A percentile compares a stretch with the other conserved stretches of the same genome.
Evolutionary conservation across 2,329 filamentous ascomycete species (phyloP).

Genomic region (Sphaceloma murrayae): DNA sequence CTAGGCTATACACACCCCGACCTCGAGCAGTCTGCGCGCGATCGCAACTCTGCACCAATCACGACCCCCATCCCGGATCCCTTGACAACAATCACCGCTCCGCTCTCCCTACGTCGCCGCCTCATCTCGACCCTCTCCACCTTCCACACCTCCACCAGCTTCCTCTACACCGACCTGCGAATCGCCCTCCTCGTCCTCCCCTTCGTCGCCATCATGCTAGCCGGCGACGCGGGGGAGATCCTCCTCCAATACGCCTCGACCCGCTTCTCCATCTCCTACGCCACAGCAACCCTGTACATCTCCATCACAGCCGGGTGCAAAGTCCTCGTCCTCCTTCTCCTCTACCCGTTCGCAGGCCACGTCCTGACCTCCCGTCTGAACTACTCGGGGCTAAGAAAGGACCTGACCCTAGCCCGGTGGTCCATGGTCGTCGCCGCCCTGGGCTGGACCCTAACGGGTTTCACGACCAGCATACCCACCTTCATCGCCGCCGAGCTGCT

Average conservation of each 20-base stretch:
- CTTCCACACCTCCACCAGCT: constrained; percentile 22
- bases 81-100: constrained; percentile 5
- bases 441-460: constrained; percentile 26
- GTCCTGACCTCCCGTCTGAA: constrained; percentile 20
- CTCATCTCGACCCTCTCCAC: constrained; percentile 3
- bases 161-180: constrained; percentile 27
- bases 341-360: constrained; percentile 23
- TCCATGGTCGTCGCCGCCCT: constrained; percentile 24
- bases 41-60: too few relatives aligned
- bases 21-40: constrained; percentile 4
- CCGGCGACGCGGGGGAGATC: constrained; percentile 24
- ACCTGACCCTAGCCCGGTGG: constrained; percentile 27
- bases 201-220: constrained; percentile 27
- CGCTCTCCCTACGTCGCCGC: background rate
- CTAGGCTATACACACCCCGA: constrained; percentile 22
- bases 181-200: constrained; percentile 26
- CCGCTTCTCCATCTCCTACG: constrained; percentile 41
- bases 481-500: constrained; percentile 35
- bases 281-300: constrained; percentile 27
- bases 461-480: constrained; percentile 24
- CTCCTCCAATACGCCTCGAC: constrained; percentile 47
- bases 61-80: background rate
- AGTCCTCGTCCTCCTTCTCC: constrained; percentile 25
- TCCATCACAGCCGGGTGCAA: constrained; percentile 26
- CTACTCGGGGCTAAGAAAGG: constrained; percentile 23